These are phyloP conservation scores for Heliosperma pusillum DNA, from an alignment of 148 eudicot genomes.

Conservation along the genomic window DNA sequence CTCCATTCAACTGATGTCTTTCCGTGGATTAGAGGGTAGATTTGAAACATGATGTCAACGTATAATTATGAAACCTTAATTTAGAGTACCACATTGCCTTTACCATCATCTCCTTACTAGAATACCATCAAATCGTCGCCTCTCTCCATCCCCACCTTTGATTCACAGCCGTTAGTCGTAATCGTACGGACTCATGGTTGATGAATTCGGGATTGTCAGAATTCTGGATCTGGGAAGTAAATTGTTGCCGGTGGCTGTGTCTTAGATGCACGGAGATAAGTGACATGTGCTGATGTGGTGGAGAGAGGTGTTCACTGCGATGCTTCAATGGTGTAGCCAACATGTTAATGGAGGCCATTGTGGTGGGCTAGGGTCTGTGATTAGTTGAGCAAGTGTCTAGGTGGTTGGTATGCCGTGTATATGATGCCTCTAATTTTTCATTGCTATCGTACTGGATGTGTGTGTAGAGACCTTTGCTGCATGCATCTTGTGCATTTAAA, in stretches of 20 bases:
- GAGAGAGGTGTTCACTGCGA: neutral
- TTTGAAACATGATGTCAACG: neutral
- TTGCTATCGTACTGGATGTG: neutral
- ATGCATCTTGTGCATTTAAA: neutral
- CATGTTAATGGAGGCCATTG: neutral
- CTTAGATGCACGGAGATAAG: neutral
- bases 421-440: constrained; percentile 4
- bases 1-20: neutral
- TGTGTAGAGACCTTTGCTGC: constrained; percentile 1
- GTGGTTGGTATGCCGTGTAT: neutral
- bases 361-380: neutral
- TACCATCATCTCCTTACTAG: neutral
- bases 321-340: neutral
- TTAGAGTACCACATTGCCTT: neutral
- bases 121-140: neutral
- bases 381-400: neutral
- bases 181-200: neutral
- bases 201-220: neutral
- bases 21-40: neutral
- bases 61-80: neutral
- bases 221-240: neutral
- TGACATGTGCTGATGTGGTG: neutral
- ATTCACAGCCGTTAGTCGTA: neutral
- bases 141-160: neutral
- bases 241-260: neutral